phyloP scores from a whole-genome alignment of 176 grass and related monocot genomes.

The Carex myosuroides region DNA sequence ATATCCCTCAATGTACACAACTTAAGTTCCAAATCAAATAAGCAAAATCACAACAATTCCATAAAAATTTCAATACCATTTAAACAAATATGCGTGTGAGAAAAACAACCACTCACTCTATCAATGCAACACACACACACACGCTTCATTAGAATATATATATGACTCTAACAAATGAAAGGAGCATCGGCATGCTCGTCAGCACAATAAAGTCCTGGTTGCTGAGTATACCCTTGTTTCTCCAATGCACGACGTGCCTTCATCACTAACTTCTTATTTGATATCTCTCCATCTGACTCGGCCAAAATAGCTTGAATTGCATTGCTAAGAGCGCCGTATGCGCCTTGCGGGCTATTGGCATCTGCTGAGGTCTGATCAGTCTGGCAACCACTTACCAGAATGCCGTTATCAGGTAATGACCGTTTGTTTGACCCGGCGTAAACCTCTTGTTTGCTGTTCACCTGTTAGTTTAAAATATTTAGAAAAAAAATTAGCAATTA shows the following conservation, averaged over 20 bases:
- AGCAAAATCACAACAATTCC: background rate
- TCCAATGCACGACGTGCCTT: slow-evolving; percentile 52
- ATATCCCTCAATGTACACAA: background rate
- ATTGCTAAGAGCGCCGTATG: slow-evolving; percentile 82
- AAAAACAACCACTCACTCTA: background rate
- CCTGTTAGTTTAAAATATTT: slow-evolving; percentile 30
- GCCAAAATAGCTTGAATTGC: slow-evolving; percentile 70
- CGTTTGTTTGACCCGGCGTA: slow-evolving; percentile 50
- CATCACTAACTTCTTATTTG: slow-evolving; percentile 65
- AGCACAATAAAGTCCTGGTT: slow-evolving; percentile 80
- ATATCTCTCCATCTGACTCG: slow-evolving; percentile 33
- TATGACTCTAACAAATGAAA: slow-evolving; percentile 59
- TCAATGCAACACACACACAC: background rate
- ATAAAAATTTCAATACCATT: background rate
- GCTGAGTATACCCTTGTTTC: slow-evolving; percentile 77
- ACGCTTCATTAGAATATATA: too few relatives aligned
- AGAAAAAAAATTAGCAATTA: background rate
- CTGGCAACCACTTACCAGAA: slow-evolving; percentile 88
- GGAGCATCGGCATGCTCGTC: slow-evolving; percentile 66
- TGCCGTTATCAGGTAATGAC: slow-evolving; percentile 46
- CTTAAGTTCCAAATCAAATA: background rate
- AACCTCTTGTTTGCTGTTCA: slow-evolving; percentile 54
- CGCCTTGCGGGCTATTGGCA: slow-evolving; percentile 51
- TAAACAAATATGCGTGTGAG: background rate
- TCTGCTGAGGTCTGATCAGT: slow-evolving; percentile 89